These are phyloP conservation scores for Neobulgaria alba DNA, from an alignment of 2,329 filamentous ascomycete species.

Conservation along the genomic window DNA sequence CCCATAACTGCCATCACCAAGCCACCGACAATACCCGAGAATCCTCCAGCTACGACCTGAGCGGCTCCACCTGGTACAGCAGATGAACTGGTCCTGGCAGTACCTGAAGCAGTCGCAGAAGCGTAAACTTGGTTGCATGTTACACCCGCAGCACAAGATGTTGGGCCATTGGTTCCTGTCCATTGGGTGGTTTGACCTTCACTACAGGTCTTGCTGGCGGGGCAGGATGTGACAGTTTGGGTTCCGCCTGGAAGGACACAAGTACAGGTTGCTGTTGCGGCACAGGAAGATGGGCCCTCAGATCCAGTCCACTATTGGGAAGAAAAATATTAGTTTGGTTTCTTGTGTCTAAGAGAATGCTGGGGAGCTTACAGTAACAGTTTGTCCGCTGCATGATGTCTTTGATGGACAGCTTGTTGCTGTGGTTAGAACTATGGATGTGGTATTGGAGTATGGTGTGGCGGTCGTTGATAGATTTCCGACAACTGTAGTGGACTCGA, in stretches of 20 bases:
- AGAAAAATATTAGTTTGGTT: no score
- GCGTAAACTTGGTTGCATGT: slow-evolving; percentile 1
- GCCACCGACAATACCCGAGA: not conserved
- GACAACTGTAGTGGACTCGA: no score
- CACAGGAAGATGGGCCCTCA: not conserved
- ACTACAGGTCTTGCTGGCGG: not conserved
- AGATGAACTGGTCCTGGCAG: not conserved
- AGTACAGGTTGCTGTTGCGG: not conserved
- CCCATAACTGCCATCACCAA: not conserved
- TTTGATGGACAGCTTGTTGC: not conserved
- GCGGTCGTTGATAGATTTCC: no score
- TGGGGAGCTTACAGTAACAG: not conserved
- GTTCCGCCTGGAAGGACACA: slow-evolving; percentile 4
- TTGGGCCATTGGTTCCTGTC: slow-evolving; percentile 1
- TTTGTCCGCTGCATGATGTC: not conserved
- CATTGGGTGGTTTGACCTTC: slow-evolving; percentile 3
- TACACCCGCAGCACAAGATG: not conserved
- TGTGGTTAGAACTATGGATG: not conserved
- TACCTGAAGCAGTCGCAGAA: not conserved
- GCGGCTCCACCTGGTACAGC: not conserved
- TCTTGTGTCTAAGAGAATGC: not conserved
- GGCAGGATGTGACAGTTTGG: not conserved
- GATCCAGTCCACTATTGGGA: slow-evolving; percentile 1
- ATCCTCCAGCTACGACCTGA: not conserved
- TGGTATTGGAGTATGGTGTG: not conserved